Evolutionary conservation across 495 filamentous ascomycete species (phyloP).

Genomic region (Emericellopsis terricola): DNA sequence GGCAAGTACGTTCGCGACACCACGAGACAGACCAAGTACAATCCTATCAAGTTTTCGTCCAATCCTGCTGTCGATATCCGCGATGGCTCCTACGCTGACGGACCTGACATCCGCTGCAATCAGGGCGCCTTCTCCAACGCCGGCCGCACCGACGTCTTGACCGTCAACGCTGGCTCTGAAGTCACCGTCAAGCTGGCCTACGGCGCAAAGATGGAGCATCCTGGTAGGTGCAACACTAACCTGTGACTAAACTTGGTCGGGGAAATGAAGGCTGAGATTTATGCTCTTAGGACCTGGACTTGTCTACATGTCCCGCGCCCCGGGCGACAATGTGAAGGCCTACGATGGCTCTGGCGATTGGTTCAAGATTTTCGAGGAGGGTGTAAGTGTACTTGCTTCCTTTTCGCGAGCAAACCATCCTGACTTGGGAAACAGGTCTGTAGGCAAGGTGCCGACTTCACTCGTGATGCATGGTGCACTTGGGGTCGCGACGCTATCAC

Average conservation of each 20-base stretch:
- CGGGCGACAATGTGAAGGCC: constrained; percentile 14
- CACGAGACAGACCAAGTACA: constrained; percentile 21
- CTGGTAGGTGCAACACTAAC: too few relatives aligned
- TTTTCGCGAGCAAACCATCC: too few relatives aligned
- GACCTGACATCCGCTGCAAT: constrained; percentile 29
- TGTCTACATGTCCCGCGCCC: constrained; percentile 29
- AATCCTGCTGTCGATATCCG: constrained; percentile 16
- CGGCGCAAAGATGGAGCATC: constrained; percentile 29
- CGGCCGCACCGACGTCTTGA: constrained; percentile 11
- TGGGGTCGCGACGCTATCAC: constrained; percentile 21
- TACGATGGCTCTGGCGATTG: constrained; percentile 31
- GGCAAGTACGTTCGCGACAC: constrained; percentile 12
- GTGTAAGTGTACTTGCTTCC: too few relatives aligned
- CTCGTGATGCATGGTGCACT: constrained; percentile 15
- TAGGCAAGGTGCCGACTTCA: constrained; percentile 8
- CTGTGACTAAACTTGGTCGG: too few relatives aligned
- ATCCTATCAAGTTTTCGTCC: constrained; percentile 7
- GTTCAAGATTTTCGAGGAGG: constrained; percentile 32
- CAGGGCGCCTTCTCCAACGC: constrained; percentile 14
- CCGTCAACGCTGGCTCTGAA: constrained; percentile 25
- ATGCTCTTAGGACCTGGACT: too few relatives aligned
- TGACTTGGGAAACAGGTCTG: too few relatives aligned
- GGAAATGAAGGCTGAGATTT: too few relatives aligned
- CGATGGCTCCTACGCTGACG: constrained; percentile 6
- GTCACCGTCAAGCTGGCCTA: constrained; percentile 27